Conservation (phyloP, 1,284 basidiomycete species). For the Fistulinella staudtii region DNA sequence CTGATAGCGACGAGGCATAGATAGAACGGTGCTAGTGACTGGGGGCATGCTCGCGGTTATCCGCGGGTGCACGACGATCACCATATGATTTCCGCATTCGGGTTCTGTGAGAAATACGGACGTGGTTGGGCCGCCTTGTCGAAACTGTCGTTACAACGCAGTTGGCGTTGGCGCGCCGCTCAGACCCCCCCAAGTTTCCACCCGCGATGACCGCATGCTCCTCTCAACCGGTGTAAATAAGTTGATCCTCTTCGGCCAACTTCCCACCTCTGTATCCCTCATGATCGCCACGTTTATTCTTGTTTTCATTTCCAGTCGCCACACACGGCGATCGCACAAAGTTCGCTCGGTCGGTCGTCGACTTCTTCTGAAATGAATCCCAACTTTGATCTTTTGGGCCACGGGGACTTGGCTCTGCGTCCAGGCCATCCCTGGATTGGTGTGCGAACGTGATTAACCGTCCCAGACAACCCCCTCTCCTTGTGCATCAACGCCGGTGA, state of each 20-base stretch:
- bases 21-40: constrained; percentile 11
- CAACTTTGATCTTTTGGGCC: background rate
- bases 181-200: constrained; percentile 11
- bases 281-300: constrained; percentile 26
- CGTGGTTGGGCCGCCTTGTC: constrained; percentile 9
- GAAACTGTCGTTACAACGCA: constrained; percentile 22
- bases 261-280: too few relatives aligned
- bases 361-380: constrained; percentile 5
- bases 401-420: background rate
- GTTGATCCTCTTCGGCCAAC: too few relatives aligned
- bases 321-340: constrained; percentile 22
- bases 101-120: background rate
- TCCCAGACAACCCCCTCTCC: constrained; percentile 10
- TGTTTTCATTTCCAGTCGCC: constrained; percentile 24
- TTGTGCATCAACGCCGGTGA: constrained; percentile 12
- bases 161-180: constrained; percentile 19
- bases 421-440: constrained; percentile 26
- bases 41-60: constrained; percentile 17
- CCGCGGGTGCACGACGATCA: constrained; percentile 33
- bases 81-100: constrained; percentile 15
- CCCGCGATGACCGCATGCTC: constrained; percentile 22
- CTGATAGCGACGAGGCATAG: constrained; percentile 49
- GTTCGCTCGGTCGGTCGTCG: background rate
- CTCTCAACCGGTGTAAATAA: too few relatives aligned
- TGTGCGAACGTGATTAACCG: constrained; percentile 13